These are phyloP conservation scores for Zarea fungicola DNA, from an alignment of 2,329 filamentous ascomycete genomes.

Conservation along the genomic window DNA sequence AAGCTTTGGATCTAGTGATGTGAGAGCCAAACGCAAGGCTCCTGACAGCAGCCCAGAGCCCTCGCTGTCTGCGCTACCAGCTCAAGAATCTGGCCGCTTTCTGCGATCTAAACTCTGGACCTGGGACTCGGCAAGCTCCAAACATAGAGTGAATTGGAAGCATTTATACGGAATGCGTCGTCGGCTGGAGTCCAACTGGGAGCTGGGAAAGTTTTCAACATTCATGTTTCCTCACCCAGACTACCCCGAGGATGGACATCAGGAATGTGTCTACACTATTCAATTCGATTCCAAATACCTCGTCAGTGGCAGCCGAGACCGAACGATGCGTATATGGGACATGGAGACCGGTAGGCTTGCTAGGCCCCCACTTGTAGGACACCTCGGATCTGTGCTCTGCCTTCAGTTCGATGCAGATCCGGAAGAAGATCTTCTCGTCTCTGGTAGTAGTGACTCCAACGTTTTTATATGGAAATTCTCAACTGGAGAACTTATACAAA, in stretches of 20 bases:
- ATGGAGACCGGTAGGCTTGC: conserved; percentile 74
- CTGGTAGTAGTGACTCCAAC: conserved; percentile 86
- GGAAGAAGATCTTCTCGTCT: conserved; percentile 87
- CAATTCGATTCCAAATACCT: conserved; percentile 82
- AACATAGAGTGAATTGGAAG: conserved; percentile 78
- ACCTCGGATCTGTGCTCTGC: conserved; percentile 83
- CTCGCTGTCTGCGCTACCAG: conserved; percentile 24
- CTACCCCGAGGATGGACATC: conserved; percentile 75
- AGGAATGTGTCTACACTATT: conserved; percentile 90
- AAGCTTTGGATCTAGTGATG: conserved; percentile 23
- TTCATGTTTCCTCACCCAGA: conserved; percentile 87
- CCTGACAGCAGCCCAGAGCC: conserved; percentile 29
- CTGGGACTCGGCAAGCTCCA: conserved; percentile 43
- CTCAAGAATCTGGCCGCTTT: conserved; percentile 28
- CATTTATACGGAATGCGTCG: conserved; percentile 86
- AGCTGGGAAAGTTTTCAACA: conserved; percentile 71
- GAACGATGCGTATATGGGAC: conserved; percentile 85
- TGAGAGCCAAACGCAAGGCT: conserved; percentile 32
- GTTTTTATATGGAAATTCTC: conserved; percentile 93
- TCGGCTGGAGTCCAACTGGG: conserved; percentile 86
- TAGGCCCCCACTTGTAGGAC: conserved; percentile 67
- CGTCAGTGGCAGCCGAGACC: conserved; percentile 89
- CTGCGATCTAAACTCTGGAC: conserved; percentile 44
- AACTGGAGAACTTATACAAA: conserved; percentile 76
- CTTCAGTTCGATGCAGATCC: conserved; percentile 89